Percentiles rank a stretch among this genome's conserved stretches.
These are phyloP conservation scores for Panellus pusillus DNA, from an alignment of 768 basidiomycete genomes.

Conservation along the genomic window DNA sequence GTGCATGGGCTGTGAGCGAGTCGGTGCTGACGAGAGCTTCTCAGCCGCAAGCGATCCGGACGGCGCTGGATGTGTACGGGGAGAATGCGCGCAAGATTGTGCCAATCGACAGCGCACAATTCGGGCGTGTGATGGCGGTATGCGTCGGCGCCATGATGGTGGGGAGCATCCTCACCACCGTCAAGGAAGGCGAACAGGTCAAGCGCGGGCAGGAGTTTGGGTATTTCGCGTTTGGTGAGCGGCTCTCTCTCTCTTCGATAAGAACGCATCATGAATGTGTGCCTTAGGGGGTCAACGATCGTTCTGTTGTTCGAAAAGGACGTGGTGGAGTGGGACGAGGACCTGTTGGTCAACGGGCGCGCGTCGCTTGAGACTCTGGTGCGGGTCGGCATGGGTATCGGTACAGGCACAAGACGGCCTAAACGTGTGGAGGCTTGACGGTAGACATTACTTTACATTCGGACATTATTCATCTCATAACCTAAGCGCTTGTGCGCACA, in stretches of 20 bases:
- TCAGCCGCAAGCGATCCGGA: slow-evolving; percentile 91
- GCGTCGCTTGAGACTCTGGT: slow-evolving; percentile 90
- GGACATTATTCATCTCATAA: background rate
- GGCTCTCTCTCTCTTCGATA: background rate
- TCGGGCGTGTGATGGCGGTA: slow-evolving; percentile 90
- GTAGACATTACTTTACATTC: background rate
- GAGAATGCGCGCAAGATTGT: slow-evolving; percentile 94
- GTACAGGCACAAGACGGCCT: slow-evolving; percentile 31
- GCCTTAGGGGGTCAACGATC: slow-evolving; percentile 84
- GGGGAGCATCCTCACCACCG: slow-evolving; percentile 84
- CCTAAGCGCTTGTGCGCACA: too few relatives aligned
- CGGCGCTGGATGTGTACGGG: slow-evolving; percentile 87
- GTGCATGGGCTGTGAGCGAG: slow-evolving; percentile 25
- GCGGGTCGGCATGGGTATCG: slow-evolving; percentile 85
- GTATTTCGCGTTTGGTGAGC: slow-evolving; percentile 91
- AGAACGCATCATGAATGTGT: background rate
- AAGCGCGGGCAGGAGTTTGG: slow-evolving; percentile 88
- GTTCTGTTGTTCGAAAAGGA: slow-evolving; percentile 89
- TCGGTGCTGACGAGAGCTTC: background rate
- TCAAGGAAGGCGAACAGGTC: slow-evolving; percentile 80
- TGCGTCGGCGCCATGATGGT: slow-evolving; percentile 97
- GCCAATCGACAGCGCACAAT: slow-evolving; percentile 85
- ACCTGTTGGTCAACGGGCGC: slow-evolving; percentile 78
- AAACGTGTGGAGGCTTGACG: background rate
- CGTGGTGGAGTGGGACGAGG: slow-evolving; percentile 87